phyloP scores from a whole-genome alignment of 805 yeast genomes.

The Pichia occidentalis region DNA sequence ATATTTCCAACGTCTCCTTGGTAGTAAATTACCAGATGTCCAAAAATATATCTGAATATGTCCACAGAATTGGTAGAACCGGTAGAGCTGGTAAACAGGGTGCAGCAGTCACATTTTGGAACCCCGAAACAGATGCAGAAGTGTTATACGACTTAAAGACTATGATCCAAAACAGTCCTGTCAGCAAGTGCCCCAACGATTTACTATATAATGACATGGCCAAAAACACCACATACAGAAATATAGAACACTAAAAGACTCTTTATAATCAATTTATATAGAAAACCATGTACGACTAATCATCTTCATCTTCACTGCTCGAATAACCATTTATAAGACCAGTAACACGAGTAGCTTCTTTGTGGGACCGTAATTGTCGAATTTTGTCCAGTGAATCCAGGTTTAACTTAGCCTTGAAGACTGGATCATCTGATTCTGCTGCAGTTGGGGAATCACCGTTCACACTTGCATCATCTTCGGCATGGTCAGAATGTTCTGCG shows the following conservation, averaged over 20 bases:
- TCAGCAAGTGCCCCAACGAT: conserved; percentile 37
- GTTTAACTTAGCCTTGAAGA: not conserved
- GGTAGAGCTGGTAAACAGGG: conserved; percentile 91
- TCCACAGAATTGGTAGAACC: conserved; percentile 93
- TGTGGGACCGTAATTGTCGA: not conserved
- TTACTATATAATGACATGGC: conserved; percentile 18
- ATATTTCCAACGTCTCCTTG: conserved; percentile 77
- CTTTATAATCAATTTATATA: not conserved
- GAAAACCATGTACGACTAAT: not conserved
- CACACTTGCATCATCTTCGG: conserved; percentile 1
- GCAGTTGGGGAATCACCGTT: not conserved
- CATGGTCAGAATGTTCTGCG: not conserved
- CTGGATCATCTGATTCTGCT: too few relatives aligned
- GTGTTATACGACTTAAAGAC: conserved; percentile 45
- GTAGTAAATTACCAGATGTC: conserved; percentile 88
- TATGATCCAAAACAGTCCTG: conserved; percentile 38
- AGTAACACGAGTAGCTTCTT: too few relatives aligned
- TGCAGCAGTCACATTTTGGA: conserved; percentile 65
- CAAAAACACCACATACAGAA: not conserved
- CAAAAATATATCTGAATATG: conserved; percentile 68
- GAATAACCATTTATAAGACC: conserved; percentile 8
- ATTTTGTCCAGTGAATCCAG: not conserved
- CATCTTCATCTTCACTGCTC: conserved; percentile 10
- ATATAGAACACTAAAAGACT: conserved; percentile 12
- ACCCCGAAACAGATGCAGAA: conserved; percentile 43